phyloP scores from a whole-genome alignment of 345 rosid species.

The Microcos paniculata region DNA sequence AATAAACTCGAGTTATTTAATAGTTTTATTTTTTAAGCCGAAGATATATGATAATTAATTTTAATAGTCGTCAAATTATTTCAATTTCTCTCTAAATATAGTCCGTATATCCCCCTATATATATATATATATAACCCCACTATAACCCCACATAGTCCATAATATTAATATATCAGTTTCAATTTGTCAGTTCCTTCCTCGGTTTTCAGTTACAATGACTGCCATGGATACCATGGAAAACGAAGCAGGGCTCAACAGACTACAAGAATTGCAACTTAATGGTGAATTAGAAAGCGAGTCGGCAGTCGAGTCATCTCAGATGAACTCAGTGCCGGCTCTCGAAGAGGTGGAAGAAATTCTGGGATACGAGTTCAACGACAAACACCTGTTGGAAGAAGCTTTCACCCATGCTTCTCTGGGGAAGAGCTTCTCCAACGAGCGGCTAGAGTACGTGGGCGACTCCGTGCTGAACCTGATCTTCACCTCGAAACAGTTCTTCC shows the following conservation, averaged over 20 bases:
- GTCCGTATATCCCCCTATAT: no score
- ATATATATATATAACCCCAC: no score
- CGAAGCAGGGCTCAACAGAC: no score
- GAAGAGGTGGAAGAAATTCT: constrained; percentile 45
- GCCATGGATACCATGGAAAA: background rate
- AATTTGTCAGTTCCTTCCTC: background rate
- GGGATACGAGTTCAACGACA: constrained; percentile 44
- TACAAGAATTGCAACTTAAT: background rate
- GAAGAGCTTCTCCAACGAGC: constrained; percentile 34
- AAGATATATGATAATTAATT: no score
- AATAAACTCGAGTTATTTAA: no score
- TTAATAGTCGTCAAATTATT: no score
- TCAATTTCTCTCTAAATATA: no score
- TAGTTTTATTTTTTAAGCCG: no score
- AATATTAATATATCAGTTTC: no score
- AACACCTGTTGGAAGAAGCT: constrained; percentile 48
- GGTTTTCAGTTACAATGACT: background rate
- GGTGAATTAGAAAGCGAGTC: background rate
- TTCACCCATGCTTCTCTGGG: constrained; percentile 43
- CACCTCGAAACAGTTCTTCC: constrained; percentile 32
- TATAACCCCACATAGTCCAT: no score
- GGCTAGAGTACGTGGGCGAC: constrained; percentile 58
- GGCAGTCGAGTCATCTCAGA: background rate
- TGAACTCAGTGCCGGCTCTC: constrained; percentile 18
- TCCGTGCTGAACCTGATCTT: constrained; percentile 42